Evolutionary conservation across 2,329 filamentous ascomycete genomes (phyloP).

Genomic region (Epichloe sp.): DNA sequence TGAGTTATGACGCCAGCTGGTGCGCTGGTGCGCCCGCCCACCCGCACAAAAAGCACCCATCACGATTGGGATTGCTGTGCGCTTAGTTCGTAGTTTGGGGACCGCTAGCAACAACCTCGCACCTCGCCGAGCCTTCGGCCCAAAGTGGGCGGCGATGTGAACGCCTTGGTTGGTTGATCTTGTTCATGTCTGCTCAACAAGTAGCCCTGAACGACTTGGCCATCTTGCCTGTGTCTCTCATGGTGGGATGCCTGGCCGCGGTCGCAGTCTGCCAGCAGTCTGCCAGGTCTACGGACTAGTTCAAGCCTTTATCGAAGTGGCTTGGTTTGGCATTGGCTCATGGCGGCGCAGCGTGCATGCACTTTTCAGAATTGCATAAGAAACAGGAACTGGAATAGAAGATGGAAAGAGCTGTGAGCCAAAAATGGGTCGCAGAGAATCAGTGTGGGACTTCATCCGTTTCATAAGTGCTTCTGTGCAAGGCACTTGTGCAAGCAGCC

Average conservation of each 20-base stretch:
- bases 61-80: slow-evolving; percentile 8
- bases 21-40: slow-evolving; percentile 7
- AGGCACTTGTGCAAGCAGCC: slow-evolving; percentile 1
- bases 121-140: background rate
- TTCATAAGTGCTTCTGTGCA: background rate
- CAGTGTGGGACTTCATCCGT: background rate
- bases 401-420: background rate
- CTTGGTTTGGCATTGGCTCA: too few relatives aligned
- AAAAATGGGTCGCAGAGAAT: background rate
- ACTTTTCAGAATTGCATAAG: too few relatives aligned
- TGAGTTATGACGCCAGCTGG: background rate
- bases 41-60: slow-evolving; percentile 18
- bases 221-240: too few relatives aligned
- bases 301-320: too few relatives aligned
- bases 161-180: background rate
- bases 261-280: too few relatives aligned
- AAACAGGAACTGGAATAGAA: background rate
- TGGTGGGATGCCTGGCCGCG: too few relatives aligned
- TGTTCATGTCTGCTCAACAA: too few relatives aligned
- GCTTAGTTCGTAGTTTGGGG: background rate
- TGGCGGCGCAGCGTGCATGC: too few relatives aligned
- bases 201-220: too few relatives aligned
- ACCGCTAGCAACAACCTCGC: background rate
- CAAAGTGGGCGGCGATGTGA: background rate
- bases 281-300: too few relatives aligned